phyloP scores from a whole-genome alignment of 2,329 filamentous ascomycete species.

The Atkinsonella texensis region DNA sequence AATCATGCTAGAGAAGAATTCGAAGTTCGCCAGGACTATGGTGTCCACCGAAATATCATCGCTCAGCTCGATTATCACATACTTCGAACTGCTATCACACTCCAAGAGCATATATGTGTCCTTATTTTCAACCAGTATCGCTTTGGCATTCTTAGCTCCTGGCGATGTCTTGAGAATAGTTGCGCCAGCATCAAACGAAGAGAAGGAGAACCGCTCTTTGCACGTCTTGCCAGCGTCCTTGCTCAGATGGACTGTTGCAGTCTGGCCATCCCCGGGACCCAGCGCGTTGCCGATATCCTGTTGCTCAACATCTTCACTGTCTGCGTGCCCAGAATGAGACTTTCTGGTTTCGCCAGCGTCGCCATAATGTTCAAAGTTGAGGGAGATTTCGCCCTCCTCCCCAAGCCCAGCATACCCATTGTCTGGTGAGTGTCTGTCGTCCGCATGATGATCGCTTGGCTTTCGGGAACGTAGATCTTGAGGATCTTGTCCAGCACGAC shows the following conservation, averaged over 20 bases:
- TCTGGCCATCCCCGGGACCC: slow-evolving; percentile 32
- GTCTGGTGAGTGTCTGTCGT: slow-evolving; percentile 39
- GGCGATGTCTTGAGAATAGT: slow-evolving; percentile 83
- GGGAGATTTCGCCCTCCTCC: slow-evolving; percentile 73
- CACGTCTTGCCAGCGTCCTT: slow-evolving; percentile 96
- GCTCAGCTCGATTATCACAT: slow-evolving; percentile 86
- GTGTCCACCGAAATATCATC: slow-evolving; percentile 83
- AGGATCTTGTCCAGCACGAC: slow-evolving; percentile 64
- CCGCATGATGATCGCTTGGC: slow-evolving; percentile 36
- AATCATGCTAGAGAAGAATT: slow-evolving; percentile 98
- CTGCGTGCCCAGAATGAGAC: not conserved
- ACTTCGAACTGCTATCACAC: slow-evolving; percentile 79
- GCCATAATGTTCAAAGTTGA: slow-evolving; percentile 36
- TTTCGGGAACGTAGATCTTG: slow-evolving; percentile 54
- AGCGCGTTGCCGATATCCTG: slow-evolving; percentile 27
- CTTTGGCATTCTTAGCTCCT: slow-evolving; percentile 76
- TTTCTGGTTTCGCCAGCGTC: slow-evolving; percentile 10
- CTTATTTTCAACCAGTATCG: slow-evolving; percentile 90
- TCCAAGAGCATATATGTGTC: slow-evolving; percentile 97
- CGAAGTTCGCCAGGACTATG: slow-evolving; percentile 93
- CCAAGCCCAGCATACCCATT: slow-evolving; percentile 69
- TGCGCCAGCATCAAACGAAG: slow-evolving; percentile 92
- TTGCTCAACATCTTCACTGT: slow-evolving; percentile 11
- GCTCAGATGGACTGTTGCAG: slow-evolving; percentile 51
- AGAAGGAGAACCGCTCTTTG: slow-evolving; percentile 95